These are phyloP conservation scores for Miamiensis avidus DNA, from an alignment of 169 alveolate genomes.

Conservation along the genomic window DNA sequence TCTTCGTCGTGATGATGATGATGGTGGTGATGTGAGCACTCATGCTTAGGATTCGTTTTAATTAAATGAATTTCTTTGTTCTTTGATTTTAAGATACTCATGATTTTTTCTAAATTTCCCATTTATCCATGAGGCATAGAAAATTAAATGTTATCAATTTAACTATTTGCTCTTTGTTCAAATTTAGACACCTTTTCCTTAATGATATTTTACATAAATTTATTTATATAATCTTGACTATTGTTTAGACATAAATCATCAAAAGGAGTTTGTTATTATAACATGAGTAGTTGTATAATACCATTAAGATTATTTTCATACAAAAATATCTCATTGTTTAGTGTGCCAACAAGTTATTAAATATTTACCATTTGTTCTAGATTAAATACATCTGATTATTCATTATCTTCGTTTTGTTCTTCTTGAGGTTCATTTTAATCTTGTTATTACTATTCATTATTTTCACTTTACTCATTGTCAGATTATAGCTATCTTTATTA, in stretches of 20 bases:
- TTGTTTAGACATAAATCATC: background rate
- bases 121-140: background rate
- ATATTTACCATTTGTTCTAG: too few relatives aligned
- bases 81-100: slow-evolving; percentile 5
- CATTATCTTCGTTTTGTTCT: too few relatives aligned
- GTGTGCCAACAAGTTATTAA: background rate
- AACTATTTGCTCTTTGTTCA: slow-evolving; percentile 3
- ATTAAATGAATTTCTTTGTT: slow-evolving; percentile 8
- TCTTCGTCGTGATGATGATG: background rate
- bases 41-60: background rate
- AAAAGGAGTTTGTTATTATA: background rate
- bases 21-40: background rate
- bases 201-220: background rate
- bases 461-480: too few relatives aligned
- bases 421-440: too few relatives aligned
- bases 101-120: slow-evolving; percentile 17
- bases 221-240: background rate
- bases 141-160: background rate
- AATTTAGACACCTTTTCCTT: background rate
- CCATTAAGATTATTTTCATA: background rate
- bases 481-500: too few relatives aligned
- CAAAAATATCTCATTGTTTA: background rate
- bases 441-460: too few relatives aligned
- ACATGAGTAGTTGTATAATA: too few relatives aligned
- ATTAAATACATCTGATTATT: too few relatives aligned